Evolutionary conservation across 441 rosid species (phyloP).

Genomic region (Biscutella auriculata): DNA sequence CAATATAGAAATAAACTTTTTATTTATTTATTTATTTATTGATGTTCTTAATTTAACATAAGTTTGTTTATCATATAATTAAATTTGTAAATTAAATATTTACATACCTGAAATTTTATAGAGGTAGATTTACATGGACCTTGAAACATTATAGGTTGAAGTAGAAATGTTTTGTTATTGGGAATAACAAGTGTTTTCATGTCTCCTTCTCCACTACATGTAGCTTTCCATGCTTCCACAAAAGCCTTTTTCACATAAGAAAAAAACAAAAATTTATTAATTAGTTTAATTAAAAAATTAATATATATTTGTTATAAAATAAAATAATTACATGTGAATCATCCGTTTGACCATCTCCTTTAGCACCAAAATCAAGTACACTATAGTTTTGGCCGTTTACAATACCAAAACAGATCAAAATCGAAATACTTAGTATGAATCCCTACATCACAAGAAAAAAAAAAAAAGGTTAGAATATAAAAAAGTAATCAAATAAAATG

Average conservation of each 20-base stretch:
- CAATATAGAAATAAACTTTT: neutral
- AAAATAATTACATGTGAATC: constrained; percentile 5
- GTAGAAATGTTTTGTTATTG: constrained; percentile 6
- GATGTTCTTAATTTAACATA: neutral
- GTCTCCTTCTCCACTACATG: constrained; percentile 5
- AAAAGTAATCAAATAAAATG: neutral
- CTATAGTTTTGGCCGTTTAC: constrained; percentile 13
- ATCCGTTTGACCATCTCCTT: constrained; percentile 15
- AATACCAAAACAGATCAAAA: constrained; percentile 3
- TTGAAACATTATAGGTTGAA: constrained; percentile 3
- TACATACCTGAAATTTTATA: constrained; percentile 10
- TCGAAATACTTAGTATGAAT: neutral
- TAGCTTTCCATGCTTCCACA: neutral
- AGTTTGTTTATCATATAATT: neutral
- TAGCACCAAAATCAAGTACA: constrained; percentile 11
- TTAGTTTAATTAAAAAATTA: neutral
- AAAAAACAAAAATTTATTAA: neutral
- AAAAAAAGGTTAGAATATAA: neutral
- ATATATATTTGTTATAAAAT: neutral
- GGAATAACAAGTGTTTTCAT: constrained; percentile 9
- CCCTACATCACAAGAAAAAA: neutral
- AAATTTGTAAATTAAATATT: neutral
- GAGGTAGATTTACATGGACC: constrained; percentile 16
- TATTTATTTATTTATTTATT: too few species aligned
- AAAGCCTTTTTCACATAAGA: constrained; percentile 7